phyloP scores from a whole-genome alignment of 1,139 yeast species.

The Hansenula sp. region DNA sequence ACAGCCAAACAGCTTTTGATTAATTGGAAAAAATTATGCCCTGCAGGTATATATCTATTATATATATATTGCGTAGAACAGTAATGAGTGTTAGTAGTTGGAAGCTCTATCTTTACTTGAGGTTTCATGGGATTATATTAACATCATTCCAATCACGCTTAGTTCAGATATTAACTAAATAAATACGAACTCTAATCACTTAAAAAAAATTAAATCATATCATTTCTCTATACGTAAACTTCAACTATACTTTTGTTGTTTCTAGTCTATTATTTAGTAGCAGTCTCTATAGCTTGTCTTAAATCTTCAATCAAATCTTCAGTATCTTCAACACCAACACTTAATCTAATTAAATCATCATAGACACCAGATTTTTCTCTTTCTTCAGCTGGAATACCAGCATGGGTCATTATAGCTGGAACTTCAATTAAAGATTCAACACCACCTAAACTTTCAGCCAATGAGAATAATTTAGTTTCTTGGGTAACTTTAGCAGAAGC shows the following conservation, averaged over 20 bases:
- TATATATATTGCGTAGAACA: too few species aligned
- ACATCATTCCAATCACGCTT: too few species aligned
- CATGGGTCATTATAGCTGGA: constrained; percentile 92
- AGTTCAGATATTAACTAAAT: too few species aligned
- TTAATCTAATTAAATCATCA: constrained; percentile 77
- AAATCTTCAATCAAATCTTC: constrained; percentile 75
- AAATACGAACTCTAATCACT: too few species aligned
- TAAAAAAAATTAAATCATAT: background rate
- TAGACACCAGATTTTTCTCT: constrained; percentile 80
- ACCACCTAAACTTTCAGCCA: constrained; percentile 91
- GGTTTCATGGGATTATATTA: too few species aligned
- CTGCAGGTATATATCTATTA: too few species aligned
- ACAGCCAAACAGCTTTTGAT: too few species aligned
- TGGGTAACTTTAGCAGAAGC: constrained; percentile 76
- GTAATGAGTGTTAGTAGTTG: too few species aligned
- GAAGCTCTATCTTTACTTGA: too few species aligned
- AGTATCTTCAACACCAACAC: constrained; percentile 84
- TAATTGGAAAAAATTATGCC: too few species aligned
- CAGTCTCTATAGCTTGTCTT: constrained; percentile 51
- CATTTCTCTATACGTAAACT: too few species aligned
- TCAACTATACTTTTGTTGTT: too few species aligned
- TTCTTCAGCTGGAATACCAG: constrained; percentile 79
- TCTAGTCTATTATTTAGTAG: constrained; percentile 3
- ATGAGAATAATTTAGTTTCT: constrained; percentile 69
- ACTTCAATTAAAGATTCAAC: constrained; percentile 84